These are phyloP conservation scores for Bjerkandera adusta DNA, from an alignment of 1,284 basidiomycete genomes.

Conservation along the genomic window DNA sequence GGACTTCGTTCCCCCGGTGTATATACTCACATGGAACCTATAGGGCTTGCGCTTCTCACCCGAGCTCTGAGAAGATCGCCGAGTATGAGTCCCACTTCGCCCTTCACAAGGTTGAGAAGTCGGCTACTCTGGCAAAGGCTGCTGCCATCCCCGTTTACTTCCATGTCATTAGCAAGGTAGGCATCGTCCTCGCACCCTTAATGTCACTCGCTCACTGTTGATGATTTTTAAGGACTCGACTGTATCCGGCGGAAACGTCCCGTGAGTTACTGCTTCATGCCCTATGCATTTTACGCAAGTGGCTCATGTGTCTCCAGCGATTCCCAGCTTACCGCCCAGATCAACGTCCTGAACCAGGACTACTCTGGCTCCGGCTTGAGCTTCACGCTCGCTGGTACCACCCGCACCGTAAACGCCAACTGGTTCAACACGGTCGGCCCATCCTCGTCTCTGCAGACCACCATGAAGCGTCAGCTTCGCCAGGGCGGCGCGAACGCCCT, in stretches of 20 bases:
- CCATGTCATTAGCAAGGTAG: constrained; percentile 41
- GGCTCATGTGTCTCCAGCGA: too few relatives aligned
- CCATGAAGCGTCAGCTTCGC: constrained; percentile 48
- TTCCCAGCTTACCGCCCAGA: constrained; percentile 39
- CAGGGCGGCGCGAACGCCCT: constrained; percentile 40
- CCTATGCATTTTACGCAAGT: too few relatives aligned
- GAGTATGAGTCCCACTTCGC: constrained; percentile 43
- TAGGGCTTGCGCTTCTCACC: constrained; percentile 36
- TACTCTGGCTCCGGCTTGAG: constrained; percentile 41
- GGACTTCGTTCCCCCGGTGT: too few relatives aligned
- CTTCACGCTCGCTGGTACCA: constrained; percentile 43
- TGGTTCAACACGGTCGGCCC: constrained; percentile 50
- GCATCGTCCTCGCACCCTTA: too few relatives aligned
- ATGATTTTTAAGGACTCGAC: constrained; percentile 36
- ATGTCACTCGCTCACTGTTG: background rate
- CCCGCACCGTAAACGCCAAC: constrained; percentile 42
- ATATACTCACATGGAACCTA: background rate
- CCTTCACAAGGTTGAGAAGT: constrained; percentile 35
- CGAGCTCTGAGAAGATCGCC: constrained; percentile 35
- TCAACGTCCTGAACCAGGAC: constrained; percentile 45
- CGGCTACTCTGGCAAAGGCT: constrained; percentile 27
- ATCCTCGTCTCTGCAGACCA: constrained; percentile 36
- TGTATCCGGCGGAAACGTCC: constrained; percentile 42
- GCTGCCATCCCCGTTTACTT: constrained; percentile 40
- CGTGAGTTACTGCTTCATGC: constrained; percentile 31